Evolutionary conservation across 2,329 filamentous ascomycete genomes (phyloP), one percentile per base, ranked within the genome.

Genomic region (Paecilomyces fulvus): DNA sequence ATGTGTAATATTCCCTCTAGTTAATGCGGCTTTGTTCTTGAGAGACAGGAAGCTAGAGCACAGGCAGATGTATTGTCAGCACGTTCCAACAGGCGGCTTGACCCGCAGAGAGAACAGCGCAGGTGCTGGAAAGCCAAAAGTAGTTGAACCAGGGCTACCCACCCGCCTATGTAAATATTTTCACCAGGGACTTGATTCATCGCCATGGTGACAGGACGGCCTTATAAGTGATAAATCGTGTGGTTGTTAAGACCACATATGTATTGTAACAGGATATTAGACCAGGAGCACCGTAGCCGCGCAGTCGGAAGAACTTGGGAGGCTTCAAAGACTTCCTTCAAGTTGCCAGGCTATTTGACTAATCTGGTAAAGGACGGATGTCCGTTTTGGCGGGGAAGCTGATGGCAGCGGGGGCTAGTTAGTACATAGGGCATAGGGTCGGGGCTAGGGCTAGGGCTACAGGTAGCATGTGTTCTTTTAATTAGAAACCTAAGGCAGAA

Each of bases 131-230:
- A 31, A 49, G 43, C 53, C 43, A 30, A 14, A 43, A 46, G 20
- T 17, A 28, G n/a, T 43, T 54, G 21, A 56, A 33, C 55, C 30
- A 55, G 57, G 57, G 37, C 14, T 43, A 72, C 71, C 55, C 78
- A 92, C 89, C 89, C 88, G 74, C 89, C 88, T 63, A 94, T 86
- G 71, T 86, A 92, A 62, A 94, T 79, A 60, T 89, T 84, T 62
- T 84, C 80, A 30, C 87, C 87, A 3, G 85, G 83, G 54, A 92
- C 80, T 66, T 81, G 81, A 67, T 88, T 85, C 62, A 91, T 70
- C 30, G 72, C 68, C 70, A 74, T 73, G 48, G 28, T 61, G 54
- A 30, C 30, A 55, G 48, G 6, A 49, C n/a, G 51, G 33, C 11
- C n/a, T 6, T 28, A 7, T 50, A 51, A 48, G 31, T 37, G 28